Evolutionary conservation across 176 grass and related monocot genomes (phyloP).

Genomic region (Carex littledalei): DNA sequence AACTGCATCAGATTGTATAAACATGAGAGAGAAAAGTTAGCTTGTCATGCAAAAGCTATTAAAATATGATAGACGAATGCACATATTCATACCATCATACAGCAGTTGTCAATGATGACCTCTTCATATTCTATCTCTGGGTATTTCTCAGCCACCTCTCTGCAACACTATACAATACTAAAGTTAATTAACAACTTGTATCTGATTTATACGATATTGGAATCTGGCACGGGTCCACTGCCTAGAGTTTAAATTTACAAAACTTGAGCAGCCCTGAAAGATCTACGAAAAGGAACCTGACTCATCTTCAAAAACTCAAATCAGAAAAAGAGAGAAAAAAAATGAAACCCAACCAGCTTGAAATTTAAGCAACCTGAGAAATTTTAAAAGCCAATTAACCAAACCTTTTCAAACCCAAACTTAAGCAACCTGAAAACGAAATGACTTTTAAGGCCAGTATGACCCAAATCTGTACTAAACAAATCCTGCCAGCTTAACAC

Average conservation of each 20-base stretch:
- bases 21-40: neutral
- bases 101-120: constrained; percentile 97
- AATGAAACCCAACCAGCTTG: neutral
- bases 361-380: neutral
- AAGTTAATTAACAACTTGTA: neutral
- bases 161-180: constrained; percentile 66
- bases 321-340: neutral
- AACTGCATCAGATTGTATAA: constrained; percentile 38
- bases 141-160: constrained; percentile 95
- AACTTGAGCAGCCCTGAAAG: neutral
- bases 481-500: neutral
- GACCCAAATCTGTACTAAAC: neutral
- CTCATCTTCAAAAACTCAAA: neutral
- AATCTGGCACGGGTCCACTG: neutral
- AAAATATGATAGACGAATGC: neutral
- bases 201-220: neutral
- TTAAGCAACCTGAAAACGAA: neutral
- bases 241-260: neutral
- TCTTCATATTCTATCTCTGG: constrained; percentile 92
- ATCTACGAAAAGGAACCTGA: neutral
- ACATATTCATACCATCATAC: constrained; percentile 72
- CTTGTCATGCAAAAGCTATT: neutral
- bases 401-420: neutral
- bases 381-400: neutral
- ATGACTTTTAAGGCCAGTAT: neutral